phyloP scores from a whole-genome alignment of 2,329 filamentous ascomycete genomes.

The Aureobasidium sp. region DNA sequence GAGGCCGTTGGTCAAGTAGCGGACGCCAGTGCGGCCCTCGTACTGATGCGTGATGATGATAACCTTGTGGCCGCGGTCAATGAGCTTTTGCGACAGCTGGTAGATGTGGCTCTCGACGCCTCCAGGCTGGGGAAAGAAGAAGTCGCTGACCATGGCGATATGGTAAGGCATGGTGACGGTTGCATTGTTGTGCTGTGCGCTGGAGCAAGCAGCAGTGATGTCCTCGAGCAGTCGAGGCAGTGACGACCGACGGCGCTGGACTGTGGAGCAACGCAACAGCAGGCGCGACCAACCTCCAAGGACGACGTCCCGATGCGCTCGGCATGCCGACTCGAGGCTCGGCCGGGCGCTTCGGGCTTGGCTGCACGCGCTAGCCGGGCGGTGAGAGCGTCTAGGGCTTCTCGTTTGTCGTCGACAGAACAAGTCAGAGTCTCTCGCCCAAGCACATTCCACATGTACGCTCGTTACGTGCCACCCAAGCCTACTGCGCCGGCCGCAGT shows the following conservation, averaged over 20 bases:
- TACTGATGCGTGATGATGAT: conserved; percentile 97
- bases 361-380: neutral
- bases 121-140: conserved; percentile 95
- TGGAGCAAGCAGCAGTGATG: neutral
- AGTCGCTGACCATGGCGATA: conserved; percentile 93
- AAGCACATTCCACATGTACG: conserved; percentile 25
- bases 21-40: conserved; percentile 79
- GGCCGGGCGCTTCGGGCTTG: neutral
- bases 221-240: neutral
- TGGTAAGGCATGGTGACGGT: conserved; percentile 55
- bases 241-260: neutral
- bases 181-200: neutral
- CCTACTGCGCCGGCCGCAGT: conserved; percentile 15
- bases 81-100: conserved; percentile 90
- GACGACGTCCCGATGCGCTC: neutral
- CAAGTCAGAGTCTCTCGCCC: neutral
- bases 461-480: conserved; percentile 40
- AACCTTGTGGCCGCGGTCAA: conserved; percentile 96
- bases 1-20: conserved; percentile 93
- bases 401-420: neutral
- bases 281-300: too few relatives aligned
- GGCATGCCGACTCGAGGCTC: conserved; percentile 5
- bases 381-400: neutral
- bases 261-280: neutral
- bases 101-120: conserved; percentile 98